phyloP scores from a whole-genome alignment of 352 stramenopile species.

The Elongisporangium senticosum region DNA sequence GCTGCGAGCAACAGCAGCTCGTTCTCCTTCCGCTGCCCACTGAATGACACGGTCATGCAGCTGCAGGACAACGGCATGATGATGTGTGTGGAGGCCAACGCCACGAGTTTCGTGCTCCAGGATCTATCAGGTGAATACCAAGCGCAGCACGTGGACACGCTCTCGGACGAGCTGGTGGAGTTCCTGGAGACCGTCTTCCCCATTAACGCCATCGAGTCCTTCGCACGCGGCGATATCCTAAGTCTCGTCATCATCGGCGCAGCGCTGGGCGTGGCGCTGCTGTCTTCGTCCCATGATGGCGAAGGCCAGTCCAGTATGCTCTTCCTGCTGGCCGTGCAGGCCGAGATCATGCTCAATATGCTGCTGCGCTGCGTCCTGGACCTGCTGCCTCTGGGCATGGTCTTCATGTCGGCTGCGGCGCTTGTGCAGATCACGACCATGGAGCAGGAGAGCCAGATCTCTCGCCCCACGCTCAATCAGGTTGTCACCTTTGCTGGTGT shows the following conservation, averaged over 20 bases:
- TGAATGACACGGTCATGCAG: conserved; percentile 15
- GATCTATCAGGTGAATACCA: conserved; percentile 26
- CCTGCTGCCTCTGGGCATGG: conserved; percentile 32
- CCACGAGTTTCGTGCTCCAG: conserved; percentile 42
- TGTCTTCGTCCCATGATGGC: conserved; percentile 12
- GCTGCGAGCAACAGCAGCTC: conserved; percentile 9
- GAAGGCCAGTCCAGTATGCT: conserved; percentile 28
- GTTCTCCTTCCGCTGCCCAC: conserved; percentile 17
- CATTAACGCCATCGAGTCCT: conserved; percentile 15
- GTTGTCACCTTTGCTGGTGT: conserved; percentile 36
- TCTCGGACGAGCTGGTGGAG: conserved; percentile 22
- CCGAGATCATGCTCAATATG: conserved; percentile 32
- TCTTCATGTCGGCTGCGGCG: conserved; percentile 38
- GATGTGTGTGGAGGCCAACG: conserved; percentile 22
- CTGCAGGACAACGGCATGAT: conserved; percentile 32
- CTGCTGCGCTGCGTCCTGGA: conserved; percentile 32
- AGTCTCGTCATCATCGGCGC: conserved; percentile 27
- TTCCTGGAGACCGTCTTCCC: conserved; percentile 29
- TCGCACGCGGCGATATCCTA: conserved; percentile 29
- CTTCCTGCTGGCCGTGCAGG: conserved; percentile 39
- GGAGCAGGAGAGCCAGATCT: conserved; percentile 2
- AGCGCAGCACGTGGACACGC: conserved; percentile 1
- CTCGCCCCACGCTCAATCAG: conserved; percentile 12
- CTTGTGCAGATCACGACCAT: conserved; percentile 1
- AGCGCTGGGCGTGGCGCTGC: conserved; percentile 23